phyloP scores from a whole-genome alignment of 805 yeast genomes.

The Scheffersomyces amazonensis region DNA sequence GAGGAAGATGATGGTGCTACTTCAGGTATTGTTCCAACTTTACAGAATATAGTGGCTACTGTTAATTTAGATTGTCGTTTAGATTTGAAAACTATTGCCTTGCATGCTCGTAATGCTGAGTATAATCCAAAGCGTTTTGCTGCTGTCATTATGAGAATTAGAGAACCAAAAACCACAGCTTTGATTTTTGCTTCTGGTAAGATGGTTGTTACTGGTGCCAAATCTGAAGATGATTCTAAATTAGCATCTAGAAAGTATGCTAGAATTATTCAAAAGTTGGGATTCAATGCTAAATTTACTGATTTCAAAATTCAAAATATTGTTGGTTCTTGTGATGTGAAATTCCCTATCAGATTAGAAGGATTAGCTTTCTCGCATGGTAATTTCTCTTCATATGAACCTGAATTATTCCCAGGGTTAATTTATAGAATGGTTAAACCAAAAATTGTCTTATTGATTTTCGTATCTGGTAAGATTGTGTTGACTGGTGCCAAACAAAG shows the following conservation, averaged over 20 bases:
- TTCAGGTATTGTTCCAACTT: conserved; percentile 94
- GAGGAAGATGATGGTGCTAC: conserved; percentile 68
- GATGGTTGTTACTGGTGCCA: conserved; percentile 99
- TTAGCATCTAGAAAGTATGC: conserved; percentile 97
- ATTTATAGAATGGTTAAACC: conserved; percentile 99
- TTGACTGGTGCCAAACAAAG: conserved; percentile 98
- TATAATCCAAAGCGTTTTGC: conserved; percentile 99
- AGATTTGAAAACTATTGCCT: conserved; percentile 94
- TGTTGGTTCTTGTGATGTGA: conserved; percentile 98
- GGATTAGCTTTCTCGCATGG: conserved; percentile 98
- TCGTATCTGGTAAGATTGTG: conserved; percentile 96
- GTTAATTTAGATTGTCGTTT: conserved; percentile 94
- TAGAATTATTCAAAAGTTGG: conserved; percentile 94
- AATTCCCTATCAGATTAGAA: conserved; percentile 94
- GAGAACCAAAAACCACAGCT: conserved; percentile 98
- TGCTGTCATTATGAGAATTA: conserved; percentile 98
- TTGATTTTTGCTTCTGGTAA: conserved; percentile 97
- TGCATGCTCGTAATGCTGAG: conserved; percentile 98
- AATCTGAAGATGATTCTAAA: conserved; percentile 97
- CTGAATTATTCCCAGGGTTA: conserved; percentile 96
- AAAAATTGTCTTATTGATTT: conserved; percentile 90
- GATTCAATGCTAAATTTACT: conserved; percentile 96
- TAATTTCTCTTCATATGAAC: conserved; percentile 97
- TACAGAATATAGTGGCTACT: conserved; percentile 95
- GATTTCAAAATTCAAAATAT: conserved; percentile 98